Evolutionary conservation across 768 basidiomycete species (phyloP), one percentile per base, ranked within the genome.

Genomic region (Russula compacta): DNA sequence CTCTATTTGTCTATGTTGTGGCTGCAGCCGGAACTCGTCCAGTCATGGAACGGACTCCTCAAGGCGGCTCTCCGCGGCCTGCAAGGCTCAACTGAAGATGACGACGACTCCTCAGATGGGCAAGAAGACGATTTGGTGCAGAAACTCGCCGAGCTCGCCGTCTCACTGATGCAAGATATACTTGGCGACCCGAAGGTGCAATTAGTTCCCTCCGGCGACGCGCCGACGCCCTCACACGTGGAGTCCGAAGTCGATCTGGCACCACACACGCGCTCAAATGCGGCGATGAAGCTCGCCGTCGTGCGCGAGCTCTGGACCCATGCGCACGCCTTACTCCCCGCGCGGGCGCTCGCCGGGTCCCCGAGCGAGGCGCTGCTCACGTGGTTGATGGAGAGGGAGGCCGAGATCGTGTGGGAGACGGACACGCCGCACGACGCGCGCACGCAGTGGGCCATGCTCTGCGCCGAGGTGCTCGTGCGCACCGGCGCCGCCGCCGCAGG

Each of bases 21-120:
- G 17, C 6, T 44, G 7, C 53, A 83, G 79, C 64, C 67, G 1
- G 81, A 83, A 61, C 71, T 86, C 4, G 67, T 80, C 7, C 74
- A 73, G 14, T 76, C 83, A 8, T 89, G 86, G 87, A 73, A 77
- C 40, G 78, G 79, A 44, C 69, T 89, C 36, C 64, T 87, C 42
- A 76, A 74, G 53, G 76, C 79, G 3, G 80, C 80, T 36, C 76
- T 82, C 15, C 67, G 74, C 0, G 67, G 71, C 53, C 70, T 81
- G 6, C 73, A 81, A 73, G 77, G 84, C 59, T 44, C 51, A 49
- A 38, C 35, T 44, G 53, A 60, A 58, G 36, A 46, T 57, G 21
- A 17, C 8, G 51, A 39, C 6, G 38, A 29, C 12, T 44, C 62
- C 12, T 44, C 62, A 81, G 83, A 81, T 55, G 66, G 68, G 6